Conservation (phyloP, 192 early-diverging fungal genomes). For the Coemansia sp. region DNA sequence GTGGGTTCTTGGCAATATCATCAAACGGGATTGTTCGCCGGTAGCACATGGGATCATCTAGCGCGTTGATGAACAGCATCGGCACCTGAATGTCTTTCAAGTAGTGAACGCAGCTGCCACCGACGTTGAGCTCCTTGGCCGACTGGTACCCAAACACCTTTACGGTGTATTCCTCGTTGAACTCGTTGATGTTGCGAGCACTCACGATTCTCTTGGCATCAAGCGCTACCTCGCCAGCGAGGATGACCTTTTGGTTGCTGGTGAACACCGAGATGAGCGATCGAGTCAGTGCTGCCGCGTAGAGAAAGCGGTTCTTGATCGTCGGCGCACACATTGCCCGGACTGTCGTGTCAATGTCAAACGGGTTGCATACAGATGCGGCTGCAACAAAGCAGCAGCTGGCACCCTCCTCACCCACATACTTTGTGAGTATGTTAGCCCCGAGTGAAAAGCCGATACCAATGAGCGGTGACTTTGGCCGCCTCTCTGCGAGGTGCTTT, state of each 20-base stretch:
- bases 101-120: slow-evolving; percentile 58
- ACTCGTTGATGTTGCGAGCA: slow-evolving; percentile 69
- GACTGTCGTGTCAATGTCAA: slow-evolving; percentile 64
- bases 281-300: slow-evolving; percentile 59
- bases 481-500: slow-evolving; percentile 34
- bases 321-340: slow-evolving; percentile 53
- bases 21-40: slow-evolving; percentile 65
- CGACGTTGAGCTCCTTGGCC: slow-evolving; percentile 73
- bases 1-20: slow-evolving; percentile 75
- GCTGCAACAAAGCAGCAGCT: slow-evolving; percentile 74
- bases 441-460: slow-evolving; percentile 91
- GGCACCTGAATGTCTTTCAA: slow-evolving; percentile 69
- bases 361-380: slow-evolving; percentile 84
- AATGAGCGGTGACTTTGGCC: slow-evolving; percentile 68
- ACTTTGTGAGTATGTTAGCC: slow-evolving; percentile 90
- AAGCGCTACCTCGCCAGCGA: slow-evolving; percentile 47
- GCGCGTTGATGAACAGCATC: slow-evolving; percentile 78
- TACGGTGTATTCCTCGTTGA: slow-evolving; percentile 77
- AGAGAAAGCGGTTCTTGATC: slow-evolving; percentile 57
- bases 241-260: slow-evolving; percentile 50
- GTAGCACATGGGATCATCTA: slow-evolving; percentile 86
- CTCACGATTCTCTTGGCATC: slow-evolving; percentile 47
- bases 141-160: slow-evolving; percentile 73
- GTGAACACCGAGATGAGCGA: slow-evolving; percentile 55
- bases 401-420: slow-evolving; percentile 76